These are phyloP conservation scores for Ustilago vetiveriae DNA, from an alignment of 1,284 basidiomycete species.

Conservation along the genomic window DNA sequence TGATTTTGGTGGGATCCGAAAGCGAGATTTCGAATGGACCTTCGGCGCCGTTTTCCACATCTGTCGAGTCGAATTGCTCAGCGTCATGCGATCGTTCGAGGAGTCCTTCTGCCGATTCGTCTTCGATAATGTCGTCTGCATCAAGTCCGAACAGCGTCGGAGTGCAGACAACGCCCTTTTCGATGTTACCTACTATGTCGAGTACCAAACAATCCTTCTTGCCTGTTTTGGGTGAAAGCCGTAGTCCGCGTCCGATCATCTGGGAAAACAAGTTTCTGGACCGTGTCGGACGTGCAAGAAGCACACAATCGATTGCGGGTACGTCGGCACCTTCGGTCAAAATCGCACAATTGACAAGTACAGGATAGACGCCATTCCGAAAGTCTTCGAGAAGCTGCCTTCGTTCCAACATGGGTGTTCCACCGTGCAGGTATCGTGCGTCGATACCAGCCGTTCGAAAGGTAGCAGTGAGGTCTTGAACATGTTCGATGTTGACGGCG, in stretches of 20 bases:
- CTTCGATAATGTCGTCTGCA: constrained; percentile 75
- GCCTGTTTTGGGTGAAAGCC: constrained; percentile 80
- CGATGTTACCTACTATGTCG: constrained; percentile 85
- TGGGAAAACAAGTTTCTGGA: constrained; percentile 90
- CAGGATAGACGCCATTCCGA: constrained; percentile 78
- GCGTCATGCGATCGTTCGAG: constrained; percentile 24
- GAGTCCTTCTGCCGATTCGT: constrained; percentile 36
- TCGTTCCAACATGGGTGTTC: constrained; percentile 76
- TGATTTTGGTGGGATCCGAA: constrained; percentile 71
- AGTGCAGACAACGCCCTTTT: constrained; percentile 78
- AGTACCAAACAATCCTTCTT: constrained; percentile 89
- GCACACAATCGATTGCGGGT: constrained; percentile 80
- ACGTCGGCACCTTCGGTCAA: constrained; percentile 70
- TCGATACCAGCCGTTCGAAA: constrained; percentile 84
- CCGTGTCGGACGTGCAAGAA: constrained; percentile 79
- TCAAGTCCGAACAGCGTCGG: constrained; percentile 89
- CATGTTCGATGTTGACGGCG: constrained; percentile 85
- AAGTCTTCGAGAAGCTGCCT: constrained; percentile 77
- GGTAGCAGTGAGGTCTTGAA: constrained; percentile 77
- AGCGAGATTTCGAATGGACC: constrained; percentile 27
- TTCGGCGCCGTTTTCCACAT: not conserved
- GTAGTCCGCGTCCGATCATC: constrained; percentile 95
- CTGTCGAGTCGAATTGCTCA: not conserved
- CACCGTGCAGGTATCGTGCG: constrained; percentile 79
- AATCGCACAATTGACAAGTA: constrained; percentile 91